These are phyloP conservation scores for Mucor saturninus DNA, from an alignment of 371 early-diverging fungal species.

Conservation along the genomic window DNA sequence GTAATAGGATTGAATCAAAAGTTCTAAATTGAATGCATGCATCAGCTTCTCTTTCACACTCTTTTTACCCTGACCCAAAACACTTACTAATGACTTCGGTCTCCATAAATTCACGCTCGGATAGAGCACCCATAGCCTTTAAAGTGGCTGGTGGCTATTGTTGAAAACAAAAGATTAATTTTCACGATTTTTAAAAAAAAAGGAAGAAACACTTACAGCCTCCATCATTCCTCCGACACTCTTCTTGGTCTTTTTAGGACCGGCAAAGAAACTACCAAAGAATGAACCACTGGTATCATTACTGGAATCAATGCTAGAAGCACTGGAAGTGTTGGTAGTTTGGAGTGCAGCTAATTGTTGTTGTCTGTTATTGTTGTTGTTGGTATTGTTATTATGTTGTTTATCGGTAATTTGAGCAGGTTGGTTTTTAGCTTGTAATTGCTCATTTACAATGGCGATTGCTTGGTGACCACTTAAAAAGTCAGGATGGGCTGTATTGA, in stretches of 20 bases:
- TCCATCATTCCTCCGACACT: constrained; percentile 64
- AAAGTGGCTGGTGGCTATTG: constrained; percentile 88
- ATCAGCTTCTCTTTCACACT: background rate
- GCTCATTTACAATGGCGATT: constrained; percentile 90
- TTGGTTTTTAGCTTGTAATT: constrained; percentile 61
- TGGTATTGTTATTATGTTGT: constrained; percentile 42
- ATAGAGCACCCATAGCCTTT: constrained; percentile 92
- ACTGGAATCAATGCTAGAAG: constrained; percentile 17
- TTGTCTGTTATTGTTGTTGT: constrained; percentile 16
- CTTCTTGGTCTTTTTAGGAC: constrained; percentile 76
- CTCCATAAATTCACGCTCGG: constrained; percentile 96
- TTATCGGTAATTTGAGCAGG: constrained; percentile 54
- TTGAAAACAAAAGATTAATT: background rate
- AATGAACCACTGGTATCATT: constrained; percentile 66
- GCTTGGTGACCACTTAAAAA: constrained; percentile 97
- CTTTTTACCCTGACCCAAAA: background rate
- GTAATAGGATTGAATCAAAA: constrained; percentile 95
- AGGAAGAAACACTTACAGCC: constrained; percentile 57
- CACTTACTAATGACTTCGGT: constrained; percentile 95
- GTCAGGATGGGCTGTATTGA: constrained; percentile 99
- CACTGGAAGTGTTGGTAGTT: constrained; percentile 28
- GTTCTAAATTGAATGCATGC: constrained; percentile 50
- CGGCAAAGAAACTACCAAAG: constrained; percentile 95
- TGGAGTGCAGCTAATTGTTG: constrained; percentile 39
- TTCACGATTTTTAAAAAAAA: no score